Conservation (phyloP, 1,284 basidiomycete species). For the Pyrrhoderma lamaoense region DNA sequence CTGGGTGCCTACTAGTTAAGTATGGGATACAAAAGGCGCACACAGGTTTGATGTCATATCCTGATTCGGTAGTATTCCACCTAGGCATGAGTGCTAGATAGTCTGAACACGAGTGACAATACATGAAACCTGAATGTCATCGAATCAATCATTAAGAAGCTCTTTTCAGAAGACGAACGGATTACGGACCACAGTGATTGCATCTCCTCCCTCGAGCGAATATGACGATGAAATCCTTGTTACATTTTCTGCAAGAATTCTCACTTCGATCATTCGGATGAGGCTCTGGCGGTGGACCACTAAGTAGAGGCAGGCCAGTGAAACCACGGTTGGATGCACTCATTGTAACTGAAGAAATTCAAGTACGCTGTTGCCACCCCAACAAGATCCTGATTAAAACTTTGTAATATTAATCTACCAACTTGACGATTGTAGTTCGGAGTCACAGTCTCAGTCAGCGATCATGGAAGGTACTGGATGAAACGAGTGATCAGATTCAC, state of each 20-base stretch:
- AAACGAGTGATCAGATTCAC: too few relatives aligned
- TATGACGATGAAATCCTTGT: slow-evolving; percentile 64
- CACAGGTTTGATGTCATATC: slow-evolving; percentile 57
- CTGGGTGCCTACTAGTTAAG: slow-evolving; percentile 45
- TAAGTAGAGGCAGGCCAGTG: slow-evolving; percentile 59
- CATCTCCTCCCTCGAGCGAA: slow-evolving; percentile 58
- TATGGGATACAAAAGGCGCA: slow-evolving; percentile 68
- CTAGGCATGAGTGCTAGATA: slow-evolving; percentile 70
- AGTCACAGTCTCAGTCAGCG: too few relatives aligned
- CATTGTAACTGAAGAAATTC: too few relatives aligned
- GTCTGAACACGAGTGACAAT: slow-evolving; percentile 65
- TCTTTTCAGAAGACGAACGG: slow-evolving; percentile 2
- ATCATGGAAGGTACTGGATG: too few relatives aligned
- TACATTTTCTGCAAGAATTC: slow-evolving; percentile 58
- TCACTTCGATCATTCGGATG: slow-evolving; percentile 33
- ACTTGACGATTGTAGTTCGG: too few relatives aligned
- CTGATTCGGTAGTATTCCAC: slow-evolving; percentile 33
- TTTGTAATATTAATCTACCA: too few relatives aligned
- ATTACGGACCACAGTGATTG: slow-evolving; percentile 59
- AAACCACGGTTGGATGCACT: too few relatives aligned
- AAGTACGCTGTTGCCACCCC: too few relatives aligned
- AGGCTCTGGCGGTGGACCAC: slow-evolving; percentile 44
- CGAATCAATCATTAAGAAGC: background rate
- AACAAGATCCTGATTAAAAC: too few relatives aligned
- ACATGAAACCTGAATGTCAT: slow-evolving; percentile 48